These are phyloP conservation scores for Soucietia sequanensis DNA, from an alignment of 805 yeast genomes.

Conservation along the genomic window DNA sequence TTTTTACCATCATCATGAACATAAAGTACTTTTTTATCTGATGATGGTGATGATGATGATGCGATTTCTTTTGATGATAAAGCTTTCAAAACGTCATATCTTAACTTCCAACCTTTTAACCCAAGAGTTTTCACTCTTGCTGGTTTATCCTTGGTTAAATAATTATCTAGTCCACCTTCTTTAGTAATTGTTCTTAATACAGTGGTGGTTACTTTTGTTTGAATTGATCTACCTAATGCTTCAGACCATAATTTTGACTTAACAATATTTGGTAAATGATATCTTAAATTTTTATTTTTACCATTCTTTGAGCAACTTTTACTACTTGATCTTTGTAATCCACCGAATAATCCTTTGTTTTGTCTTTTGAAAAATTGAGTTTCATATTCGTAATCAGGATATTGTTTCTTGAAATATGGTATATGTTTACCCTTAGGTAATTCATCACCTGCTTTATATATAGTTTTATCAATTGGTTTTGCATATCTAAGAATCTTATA, in stretches of 20 bases:
- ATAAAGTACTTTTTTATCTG: conserved; percentile 44
- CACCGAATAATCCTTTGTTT: conserved; percentile 89
- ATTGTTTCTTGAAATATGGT: conserved; percentile 18
- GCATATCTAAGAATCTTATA: conserved; percentile 39
- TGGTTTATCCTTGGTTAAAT: conserved; percentile 79
- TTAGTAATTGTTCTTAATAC: conserved; percentile 84
- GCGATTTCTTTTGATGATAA: conserved; percentile 39
- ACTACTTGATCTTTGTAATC: conserved; percentile 74
- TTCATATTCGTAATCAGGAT: conserved; percentile 51
- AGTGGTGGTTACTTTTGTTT: conserved; percentile 67
- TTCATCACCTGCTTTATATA: conserved; percentile 37
- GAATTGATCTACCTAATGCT: conserved; percentile 55
- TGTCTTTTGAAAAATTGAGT: conserved; percentile 77
- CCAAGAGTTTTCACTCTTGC: conserved; percentile 93
- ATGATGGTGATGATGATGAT: conserved; percentile 16
- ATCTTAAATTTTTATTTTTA: conserved; percentile 67
- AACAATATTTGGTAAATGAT: conserved; percentile 80
- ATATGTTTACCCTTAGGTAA: conserved; percentile 23
- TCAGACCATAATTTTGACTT: conserved; percentile 83
- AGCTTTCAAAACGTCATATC: conserved; percentile 64
- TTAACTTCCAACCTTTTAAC: conserved; percentile 85
- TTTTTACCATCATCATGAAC: conserved; percentile 45
- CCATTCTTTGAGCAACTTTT: conserved; percentile 74
- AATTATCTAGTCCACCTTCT: conserved; percentile 94
- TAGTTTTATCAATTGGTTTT: conserved; percentile 34